A percentile compares a stretch with the other conserved stretches of the same genome.
These are phyloP conservation scores for Ilyonectria mors-panacis DNA, from an alignment of 2,329 filamentous ascomycete genomes.

Conservation along the genomic window DNA sequence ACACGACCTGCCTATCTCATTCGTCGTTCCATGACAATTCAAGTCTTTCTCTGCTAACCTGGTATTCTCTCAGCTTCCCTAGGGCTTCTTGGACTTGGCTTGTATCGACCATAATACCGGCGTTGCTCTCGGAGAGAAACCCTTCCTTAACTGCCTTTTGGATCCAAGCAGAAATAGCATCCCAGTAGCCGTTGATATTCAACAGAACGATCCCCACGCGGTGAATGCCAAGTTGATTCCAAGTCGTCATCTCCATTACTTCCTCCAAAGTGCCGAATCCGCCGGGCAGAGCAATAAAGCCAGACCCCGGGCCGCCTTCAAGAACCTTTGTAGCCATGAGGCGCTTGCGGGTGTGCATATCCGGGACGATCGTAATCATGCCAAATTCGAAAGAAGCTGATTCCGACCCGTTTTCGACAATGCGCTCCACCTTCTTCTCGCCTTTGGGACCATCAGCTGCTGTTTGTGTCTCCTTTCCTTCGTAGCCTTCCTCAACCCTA, in stretches of 20 bases:
- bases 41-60: no score
- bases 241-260: slow-evolving; percentile 20
- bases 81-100: no score
- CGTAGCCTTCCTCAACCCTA: slow-evolving; percentile 11
- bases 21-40: no score
- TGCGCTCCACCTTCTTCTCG: not conserved
- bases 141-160: slow-evolving; percentile 12
- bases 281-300: slow-evolving; percentile 12
- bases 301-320: slow-evolving; percentile 9
- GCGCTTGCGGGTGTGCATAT: slow-evolving; percentile 17
- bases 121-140: slow-evolving; percentile 8
- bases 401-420: not conserved
- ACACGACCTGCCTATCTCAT: no score
- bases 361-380: slow-evolving; percentile 8
- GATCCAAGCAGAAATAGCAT: slow-evolving; percentile 8
- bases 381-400: slow-evolving; percentile 10
- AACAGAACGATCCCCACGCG: slow-evolving; percentile 10
- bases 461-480: not conserved
- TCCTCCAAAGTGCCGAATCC: slow-evolving; percentile 17
- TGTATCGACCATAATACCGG: slow-evolving; percentile 9
- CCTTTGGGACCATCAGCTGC: not conserved
- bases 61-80: no score
- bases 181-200: slow-evolving; percentile 18
- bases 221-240: slow-evolving; percentile 20
- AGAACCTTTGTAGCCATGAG: slow-evolving; percentile 14